Evolutionary conservation across 192 early-diverging fungal genomes (phyloP).

Genomic region (Podila epicladia): DNA sequence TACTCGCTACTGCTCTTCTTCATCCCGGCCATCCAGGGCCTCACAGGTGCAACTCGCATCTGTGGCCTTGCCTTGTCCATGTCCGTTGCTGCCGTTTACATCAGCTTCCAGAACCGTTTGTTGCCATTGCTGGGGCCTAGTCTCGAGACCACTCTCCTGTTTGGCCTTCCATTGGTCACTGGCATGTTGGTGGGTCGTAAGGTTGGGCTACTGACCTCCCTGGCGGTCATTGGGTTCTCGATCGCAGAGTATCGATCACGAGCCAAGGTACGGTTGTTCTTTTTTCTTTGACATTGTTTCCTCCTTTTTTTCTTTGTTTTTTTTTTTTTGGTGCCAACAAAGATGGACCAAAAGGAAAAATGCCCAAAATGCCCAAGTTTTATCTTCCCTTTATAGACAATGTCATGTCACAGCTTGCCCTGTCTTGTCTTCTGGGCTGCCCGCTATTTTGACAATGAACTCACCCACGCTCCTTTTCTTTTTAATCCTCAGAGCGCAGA

Average conservation of each 20-base stretch:
- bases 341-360: background rate
- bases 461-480: background rate
- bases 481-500: constrained; percentile 13
- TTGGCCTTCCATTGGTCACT: constrained; percentile 27
- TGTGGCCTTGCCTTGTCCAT: constrained; percentile 28
- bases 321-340: background rate
- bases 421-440: background rate
- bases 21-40: constrained; percentile 42
- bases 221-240: constrained; percentile 32
- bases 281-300: background rate
- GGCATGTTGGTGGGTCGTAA: constrained; percentile 43
- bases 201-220: constrained; percentile 25
- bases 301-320: background rate
- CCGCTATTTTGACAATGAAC: background rate
- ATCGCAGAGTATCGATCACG: constrained; percentile 40
- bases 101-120: constrained; percentile 26
- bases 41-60: constrained; percentile 33
- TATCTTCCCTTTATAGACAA: background rate
- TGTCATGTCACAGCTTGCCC: background rate
- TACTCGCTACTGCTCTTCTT: constrained; percentile 36
- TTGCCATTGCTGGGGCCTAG: constrained; percentile 39
- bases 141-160: constrained; percentile 31
- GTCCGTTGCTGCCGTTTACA: constrained; percentile 11
- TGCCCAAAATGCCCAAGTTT: background rate
- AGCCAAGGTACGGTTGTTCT: constrained; percentile 9